Conservation (phyloP, 768 basidiomycete genomes). For the Pleurotus platypus region DNA sequence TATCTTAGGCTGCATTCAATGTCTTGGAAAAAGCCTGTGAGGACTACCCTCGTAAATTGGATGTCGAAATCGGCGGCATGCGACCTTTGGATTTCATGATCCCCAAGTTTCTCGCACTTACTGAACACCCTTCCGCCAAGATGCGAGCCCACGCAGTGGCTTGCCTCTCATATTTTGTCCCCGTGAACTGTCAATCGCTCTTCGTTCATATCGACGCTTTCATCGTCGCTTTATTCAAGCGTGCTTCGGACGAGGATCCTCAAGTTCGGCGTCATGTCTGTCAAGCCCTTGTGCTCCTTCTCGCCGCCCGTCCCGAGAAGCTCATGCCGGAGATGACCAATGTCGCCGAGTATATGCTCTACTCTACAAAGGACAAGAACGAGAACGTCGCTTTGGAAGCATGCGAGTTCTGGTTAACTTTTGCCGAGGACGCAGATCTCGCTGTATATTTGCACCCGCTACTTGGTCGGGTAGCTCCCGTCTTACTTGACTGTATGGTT, state of each 20-base stretch:
- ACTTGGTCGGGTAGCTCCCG: constrained; percentile 88
- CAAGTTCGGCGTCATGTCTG: constrained; percentile 94
- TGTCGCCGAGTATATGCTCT: constrained; percentile 98
- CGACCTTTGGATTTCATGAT: constrained; percentile 95
- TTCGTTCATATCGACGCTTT: constrained; percentile 90
- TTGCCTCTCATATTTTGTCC: constrained; percentile 92
- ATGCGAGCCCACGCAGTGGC: constrained; percentile 92
- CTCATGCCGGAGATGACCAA: constrained; percentile 94
- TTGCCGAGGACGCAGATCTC: constrained; percentile 92
- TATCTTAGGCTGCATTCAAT: constrained; percentile 78
- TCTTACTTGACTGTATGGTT: constrained; percentile 95
- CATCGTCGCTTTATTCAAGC: constrained; percentile 90
- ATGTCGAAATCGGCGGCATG: constrained; percentile 90
- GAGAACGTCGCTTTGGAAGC: constrained; percentile 96
- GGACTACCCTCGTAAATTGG: constrained; percentile 93
- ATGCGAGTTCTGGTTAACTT: constrained; percentile 99
- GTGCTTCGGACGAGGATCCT: constrained; percentile 92
- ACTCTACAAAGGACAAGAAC: constrained; percentile 96
- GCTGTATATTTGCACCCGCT: constrained; percentile 81
- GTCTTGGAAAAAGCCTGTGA: constrained; percentile 94
- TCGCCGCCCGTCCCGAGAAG: constrained; percentile 92
- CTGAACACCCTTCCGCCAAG: constrained; percentile 81
- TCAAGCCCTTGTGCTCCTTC: constrained; percentile 88
- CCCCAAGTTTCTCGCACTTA: constrained; percentile 87
- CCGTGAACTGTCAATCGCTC: constrained; percentile 82